phyloP scores from a whole-genome alignment of 805 yeast genomes.

The Novakomyces olei region DNA sequence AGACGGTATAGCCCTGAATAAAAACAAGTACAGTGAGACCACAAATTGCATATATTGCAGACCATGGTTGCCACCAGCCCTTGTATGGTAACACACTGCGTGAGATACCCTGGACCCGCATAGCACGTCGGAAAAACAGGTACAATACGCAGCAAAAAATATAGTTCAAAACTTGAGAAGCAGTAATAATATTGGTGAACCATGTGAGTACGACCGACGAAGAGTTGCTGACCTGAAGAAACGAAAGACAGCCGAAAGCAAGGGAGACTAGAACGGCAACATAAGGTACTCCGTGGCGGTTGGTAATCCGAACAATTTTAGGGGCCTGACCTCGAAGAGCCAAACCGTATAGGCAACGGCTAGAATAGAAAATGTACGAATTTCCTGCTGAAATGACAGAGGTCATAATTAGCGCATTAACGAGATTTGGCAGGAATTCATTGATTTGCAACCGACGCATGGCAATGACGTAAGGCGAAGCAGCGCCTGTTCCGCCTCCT shows the following conservation, averaged over 20 bases:
- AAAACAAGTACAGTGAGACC: too few relatives aligned
- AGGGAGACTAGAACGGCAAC: constrained; percentile 29
- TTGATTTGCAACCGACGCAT: constrained; percentile 40
- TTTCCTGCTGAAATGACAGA: constrained; percentile 45
- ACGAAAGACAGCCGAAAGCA: constrained; percentile 22
- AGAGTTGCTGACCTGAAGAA: constrained; percentile 28
- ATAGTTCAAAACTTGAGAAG: background rate
- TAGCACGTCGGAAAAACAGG: constrained; percentile 31
- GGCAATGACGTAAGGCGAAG: constrained; percentile 58
- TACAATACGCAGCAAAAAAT: background rate
- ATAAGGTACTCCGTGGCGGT: constrained; percentile 48
- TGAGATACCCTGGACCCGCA: constrained; percentile 41
- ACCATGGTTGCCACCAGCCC: too few relatives aligned
- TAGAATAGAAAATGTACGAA: constrained; percentile 6
- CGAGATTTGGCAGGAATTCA: constrained; percentile 42
- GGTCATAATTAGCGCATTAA: constrained; percentile 49
- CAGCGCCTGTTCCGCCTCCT: constrained; percentile 25
- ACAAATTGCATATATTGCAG: too few relatives aligned
- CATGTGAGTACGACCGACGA: constrained; percentile 47
- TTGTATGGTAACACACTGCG: constrained; percentile 40
- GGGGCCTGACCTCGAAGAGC: constrained; percentile 60
- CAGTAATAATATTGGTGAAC: constrained; percentile 42
- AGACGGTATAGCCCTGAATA: too few relatives aligned
- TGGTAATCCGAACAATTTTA: constrained; percentile 34
- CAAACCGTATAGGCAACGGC: constrained; percentile 40